Evolutionary conservation across 257 asterid species (phyloP).

Genomic region (Plantago major): DNA sequence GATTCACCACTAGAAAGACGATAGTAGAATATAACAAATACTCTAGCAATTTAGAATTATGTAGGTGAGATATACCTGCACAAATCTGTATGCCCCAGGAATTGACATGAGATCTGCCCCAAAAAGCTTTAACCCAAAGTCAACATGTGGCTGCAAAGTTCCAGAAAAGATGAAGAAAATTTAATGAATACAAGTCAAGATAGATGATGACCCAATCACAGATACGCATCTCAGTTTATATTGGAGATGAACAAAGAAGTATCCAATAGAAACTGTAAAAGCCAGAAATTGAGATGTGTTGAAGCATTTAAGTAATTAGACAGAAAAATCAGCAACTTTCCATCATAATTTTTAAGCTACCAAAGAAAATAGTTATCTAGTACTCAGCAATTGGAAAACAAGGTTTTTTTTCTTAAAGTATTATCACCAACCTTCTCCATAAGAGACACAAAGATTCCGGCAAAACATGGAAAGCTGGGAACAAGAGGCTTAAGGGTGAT

Average conservation of each 20-base stretch:
- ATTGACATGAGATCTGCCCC: constrained; percentile 99
- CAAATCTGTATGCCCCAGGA: constrained; percentile 76
- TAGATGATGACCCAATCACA: constrained; percentile 4
- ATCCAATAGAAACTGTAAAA: too few species aligned
- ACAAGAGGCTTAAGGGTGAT: constrained; percentile 94
- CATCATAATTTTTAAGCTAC: constrained; percentile 14
- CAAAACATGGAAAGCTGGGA: constrained; percentile 98
- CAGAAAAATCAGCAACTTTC: constrained; percentile 9
- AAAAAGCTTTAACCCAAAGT: constrained; percentile 78
- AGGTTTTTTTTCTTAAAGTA: constrained; percentile 4
- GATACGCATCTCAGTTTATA: constrained; percentile 16
- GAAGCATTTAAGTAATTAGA: background rate
- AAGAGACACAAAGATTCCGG: constrained; percentile 66
- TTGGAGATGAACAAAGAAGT: constrained; percentile 3
- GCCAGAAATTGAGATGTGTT: too few species aligned
- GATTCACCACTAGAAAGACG: too few species aligned
- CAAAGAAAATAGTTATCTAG: constrained; percentile 6
- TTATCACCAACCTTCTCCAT: constrained; percentile 80
- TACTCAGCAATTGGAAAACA: background rate
- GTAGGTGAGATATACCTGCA: constrained; percentile 53
- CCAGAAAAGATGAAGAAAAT: too few species aligned
- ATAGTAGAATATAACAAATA: constrained; percentile 1
- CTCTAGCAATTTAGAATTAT: constrained; percentile 1
- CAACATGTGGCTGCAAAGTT: constrained; percentile 79
- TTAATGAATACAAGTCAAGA: too few species aligned